Evolutionary conservation across 495 filamentous ascomycete species (phyloP).

Genomic region (Terfezia boudieri): DNA sequence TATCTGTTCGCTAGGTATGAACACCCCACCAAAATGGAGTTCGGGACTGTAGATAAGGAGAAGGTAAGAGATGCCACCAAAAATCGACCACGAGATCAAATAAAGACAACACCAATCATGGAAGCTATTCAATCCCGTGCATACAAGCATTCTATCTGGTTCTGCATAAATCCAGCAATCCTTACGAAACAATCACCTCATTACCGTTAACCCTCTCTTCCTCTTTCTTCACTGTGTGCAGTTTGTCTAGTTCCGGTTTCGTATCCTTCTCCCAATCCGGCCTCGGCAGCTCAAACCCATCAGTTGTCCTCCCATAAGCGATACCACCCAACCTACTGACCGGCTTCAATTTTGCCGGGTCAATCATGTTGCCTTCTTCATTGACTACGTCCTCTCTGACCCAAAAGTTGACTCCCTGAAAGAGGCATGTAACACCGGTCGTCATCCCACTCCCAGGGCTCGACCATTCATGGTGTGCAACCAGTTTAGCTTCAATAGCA

Average conservation of each 20-base stretch:
- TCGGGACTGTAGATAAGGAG: no score
- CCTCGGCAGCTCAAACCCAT: constrained; percentile 55
- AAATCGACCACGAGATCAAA: no score
- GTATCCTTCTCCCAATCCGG: constrained; percentile 38
- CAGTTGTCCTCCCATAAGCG: constrained; percentile 46
- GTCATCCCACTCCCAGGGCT: constrained; percentile 57
- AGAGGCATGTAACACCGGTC: constrained; percentile 46
- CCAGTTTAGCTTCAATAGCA: constrained; percentile 54
- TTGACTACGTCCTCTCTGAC: constrained; percentile 73
- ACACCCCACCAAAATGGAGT: no score
- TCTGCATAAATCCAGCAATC: no score
- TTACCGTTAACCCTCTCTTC: background rate
- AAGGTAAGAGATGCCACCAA: no score
- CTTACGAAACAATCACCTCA: no score
- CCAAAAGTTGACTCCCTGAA: constrained; percentile 80
- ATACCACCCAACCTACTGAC: constrained; percentile 67
- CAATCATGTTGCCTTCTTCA: constrained; percentile 45
- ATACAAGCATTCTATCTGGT: no score
- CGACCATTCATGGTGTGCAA: constrained; percentile 24
- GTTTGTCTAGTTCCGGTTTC: constrained; percentile 25
- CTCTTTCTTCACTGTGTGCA: constrained; percentile 12
- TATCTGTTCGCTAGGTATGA: no score
- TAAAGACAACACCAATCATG: no score
- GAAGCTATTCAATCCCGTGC: no score
- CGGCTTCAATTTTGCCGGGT: constrained; percentile 48